Evolutionary conservation across 2,329 filamentous ascomycete genomes (phyloP).

Genomic region (Alternaria arbusti): DNA sequence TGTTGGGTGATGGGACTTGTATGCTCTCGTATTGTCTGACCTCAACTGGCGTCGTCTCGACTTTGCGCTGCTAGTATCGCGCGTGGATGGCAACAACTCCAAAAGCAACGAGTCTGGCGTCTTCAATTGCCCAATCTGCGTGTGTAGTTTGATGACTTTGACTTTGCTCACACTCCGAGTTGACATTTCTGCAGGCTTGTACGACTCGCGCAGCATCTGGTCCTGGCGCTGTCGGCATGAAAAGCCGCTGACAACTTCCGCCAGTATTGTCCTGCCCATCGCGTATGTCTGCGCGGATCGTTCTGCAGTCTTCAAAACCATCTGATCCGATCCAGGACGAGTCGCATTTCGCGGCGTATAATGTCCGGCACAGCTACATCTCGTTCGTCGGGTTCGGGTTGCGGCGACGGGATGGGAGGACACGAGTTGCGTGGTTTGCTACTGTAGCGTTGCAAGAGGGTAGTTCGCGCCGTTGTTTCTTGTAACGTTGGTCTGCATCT

Average conservation of each 20-base stretch:
- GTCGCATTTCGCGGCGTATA: slow-evolving; percentile 29
- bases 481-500: not conserved
- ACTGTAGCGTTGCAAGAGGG: slow-evolving; percentile 11
- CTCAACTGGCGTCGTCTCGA: not conserved
- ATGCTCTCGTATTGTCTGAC: not conserved
- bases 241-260: slow-evolving; percentile 49
- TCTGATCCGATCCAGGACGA: slow-evolving; percentile 44
- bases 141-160: slow-evolving; percentile 31
- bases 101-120: slow-evolving; percentile 20
- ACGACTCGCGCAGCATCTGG: slow-evolving; percentile 41
- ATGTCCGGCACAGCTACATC: slow-evolving; percentile 20
- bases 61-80: not conserved
- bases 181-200: slow-evolving; percentile 36
- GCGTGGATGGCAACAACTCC: slow-evolving; percentile 9
- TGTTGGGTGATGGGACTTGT: not conserved
- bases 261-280: slow-evolving; percentile 49
- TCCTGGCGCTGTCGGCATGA: slow-evolving; percentile 44
- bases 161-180: slow-evolving; percentile 38
- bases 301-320: slow-evolving; percentile 50
- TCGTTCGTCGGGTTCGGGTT: slow-evolving; percentile 11
- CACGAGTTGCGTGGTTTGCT: not conserved
- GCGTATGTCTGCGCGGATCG: slow-evolving; percentile 42
- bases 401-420: not conserved
- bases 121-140: slow-evolving; percentile 39
- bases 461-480: slow-evolving; percentile 21